Conservation (phyloP, 106 monocot genomes). For the Chionographis japonica region DNA sequence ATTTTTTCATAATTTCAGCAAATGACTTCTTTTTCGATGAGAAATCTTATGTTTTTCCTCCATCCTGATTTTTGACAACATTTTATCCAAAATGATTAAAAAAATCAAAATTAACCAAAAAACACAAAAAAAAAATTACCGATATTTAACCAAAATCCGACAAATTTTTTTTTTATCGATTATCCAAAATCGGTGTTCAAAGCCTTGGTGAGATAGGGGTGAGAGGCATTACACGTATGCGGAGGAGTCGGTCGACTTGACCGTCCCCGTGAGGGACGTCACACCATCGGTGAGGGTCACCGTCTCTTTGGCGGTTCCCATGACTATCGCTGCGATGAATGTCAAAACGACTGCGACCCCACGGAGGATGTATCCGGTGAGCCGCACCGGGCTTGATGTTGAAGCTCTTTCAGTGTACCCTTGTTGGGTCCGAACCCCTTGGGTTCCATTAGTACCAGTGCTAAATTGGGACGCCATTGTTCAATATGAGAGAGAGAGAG, state of each 20-base stretch:
- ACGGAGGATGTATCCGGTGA: constrained; percentile 3
- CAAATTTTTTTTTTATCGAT: too few species aligned
- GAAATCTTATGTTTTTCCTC: too few species aligned
- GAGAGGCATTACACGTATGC: constrained; percentile 24
- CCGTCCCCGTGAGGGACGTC: not conserved
- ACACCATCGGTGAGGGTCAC: not conserved
- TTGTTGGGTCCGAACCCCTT: not conserved
- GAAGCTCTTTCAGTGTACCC: not conserved
- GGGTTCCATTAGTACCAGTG: not conserved
- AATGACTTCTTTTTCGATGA: too few species aligned
- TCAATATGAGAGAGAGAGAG: too few species aligned
- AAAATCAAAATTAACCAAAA: too few species aligned
- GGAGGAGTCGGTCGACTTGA: constrained; percentile 36
- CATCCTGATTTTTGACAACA: too few species aligned
- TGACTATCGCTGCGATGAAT: constrained; percentile 8
- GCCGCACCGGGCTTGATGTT: not conserved
- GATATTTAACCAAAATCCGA: too few species aligned
- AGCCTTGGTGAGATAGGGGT: not conserved
- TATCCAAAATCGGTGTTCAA: too few species aligned
- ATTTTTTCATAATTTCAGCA: too few species aligned
- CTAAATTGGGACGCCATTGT: not conserved
- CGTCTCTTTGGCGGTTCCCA: constrained; percentile 21
- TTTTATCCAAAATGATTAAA: too few species aligned
- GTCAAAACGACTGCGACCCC: not conserved
- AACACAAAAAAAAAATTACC: too few species aligned